Evolutionary conservation across 768 basidiomycete species (phyloP).

Genomic region (Gautieria morchelliformis): DNA sequence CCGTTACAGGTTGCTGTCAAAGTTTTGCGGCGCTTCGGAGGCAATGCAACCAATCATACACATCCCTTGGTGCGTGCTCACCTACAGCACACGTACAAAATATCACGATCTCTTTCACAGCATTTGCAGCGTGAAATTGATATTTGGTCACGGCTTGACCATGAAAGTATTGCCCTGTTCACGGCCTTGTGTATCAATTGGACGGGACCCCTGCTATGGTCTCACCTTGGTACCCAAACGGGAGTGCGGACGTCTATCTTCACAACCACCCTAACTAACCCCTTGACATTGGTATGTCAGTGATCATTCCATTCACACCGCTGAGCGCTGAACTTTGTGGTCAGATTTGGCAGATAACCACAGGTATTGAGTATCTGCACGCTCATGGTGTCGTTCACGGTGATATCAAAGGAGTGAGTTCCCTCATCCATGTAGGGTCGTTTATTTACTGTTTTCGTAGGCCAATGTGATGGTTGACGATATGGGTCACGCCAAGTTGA

Average conservation of each 20-base stretch:
- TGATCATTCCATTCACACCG: not conserved
- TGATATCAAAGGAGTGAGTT: conserved; percentile 15
- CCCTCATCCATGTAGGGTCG: not conserved
- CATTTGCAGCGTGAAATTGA: not conserved
- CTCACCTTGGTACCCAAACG: conserved; percentile 1
- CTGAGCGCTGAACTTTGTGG: not conserved
- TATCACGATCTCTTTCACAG: not conserved
- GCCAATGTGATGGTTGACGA: conserved; percentile 9
- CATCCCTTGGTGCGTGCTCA: not conserved
- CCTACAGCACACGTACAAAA: not conserved
- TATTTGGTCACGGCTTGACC: not conserved
- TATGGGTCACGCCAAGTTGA: conserved; percentile 1
- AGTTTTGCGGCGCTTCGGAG: not conserved
- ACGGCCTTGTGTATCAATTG: not conserved
- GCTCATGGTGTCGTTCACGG: conserved; percentile 13
- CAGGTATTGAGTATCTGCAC: conserved; percentile 16
- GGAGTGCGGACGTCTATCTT: conserved; percentile 3
- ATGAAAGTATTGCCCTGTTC: not conserved
- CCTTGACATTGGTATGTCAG: not conserved
- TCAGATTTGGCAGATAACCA: conserved; percentile 13
- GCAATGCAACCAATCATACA: not conserved
- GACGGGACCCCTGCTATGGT: not conserved
- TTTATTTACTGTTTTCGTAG: not conserved
- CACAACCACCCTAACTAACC: not conserved
- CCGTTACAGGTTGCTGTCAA: conserved; percentile 2